Conservation (phyloP, 495 filamentous ascomycete genomes). For the Stereocaulon alpinum region DNA sequence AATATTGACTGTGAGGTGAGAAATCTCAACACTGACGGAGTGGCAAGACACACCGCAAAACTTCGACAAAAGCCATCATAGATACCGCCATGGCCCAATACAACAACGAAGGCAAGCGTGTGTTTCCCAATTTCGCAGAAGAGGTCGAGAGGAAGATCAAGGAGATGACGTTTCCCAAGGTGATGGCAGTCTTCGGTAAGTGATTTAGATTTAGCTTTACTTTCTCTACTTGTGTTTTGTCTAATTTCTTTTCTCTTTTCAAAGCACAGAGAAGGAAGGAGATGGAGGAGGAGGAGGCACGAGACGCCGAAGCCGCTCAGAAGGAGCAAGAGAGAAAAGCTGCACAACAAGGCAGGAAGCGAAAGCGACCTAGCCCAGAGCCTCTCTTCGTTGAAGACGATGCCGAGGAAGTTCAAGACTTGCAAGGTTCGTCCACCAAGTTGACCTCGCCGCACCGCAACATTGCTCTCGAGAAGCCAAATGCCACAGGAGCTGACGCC, state of each 20-base stretch:
- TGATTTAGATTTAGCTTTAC: not conserved
- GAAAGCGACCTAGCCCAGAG: not conserved
- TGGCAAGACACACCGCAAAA: not conserved
- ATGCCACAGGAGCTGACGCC: no score
- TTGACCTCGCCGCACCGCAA: no score
- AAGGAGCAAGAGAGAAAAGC: not conserved
- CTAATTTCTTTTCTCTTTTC: not conserved
- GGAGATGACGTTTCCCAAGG: not conserved
- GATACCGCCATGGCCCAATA: no score
- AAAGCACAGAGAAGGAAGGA: not conserved
- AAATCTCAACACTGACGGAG: no score
- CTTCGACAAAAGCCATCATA: not conserved
- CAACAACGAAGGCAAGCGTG: not conserved
- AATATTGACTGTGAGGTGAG: no score
- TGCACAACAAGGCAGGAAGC: no score
- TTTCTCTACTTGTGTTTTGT: not conserved
- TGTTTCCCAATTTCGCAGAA: not conserved
- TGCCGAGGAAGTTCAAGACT: not conserved
- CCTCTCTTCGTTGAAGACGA: not conserved
- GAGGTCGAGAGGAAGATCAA: constrained; percentile 1
- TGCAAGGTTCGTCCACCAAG: no score
- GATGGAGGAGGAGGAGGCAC: not conserved
- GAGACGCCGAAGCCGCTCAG: not conserved
- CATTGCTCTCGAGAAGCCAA: no score
- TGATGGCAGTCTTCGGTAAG: not conserved